Conservation (phyloP, 2,329 filamentous ascomycete genomes). For the Botryotinia globosa region DNA sequence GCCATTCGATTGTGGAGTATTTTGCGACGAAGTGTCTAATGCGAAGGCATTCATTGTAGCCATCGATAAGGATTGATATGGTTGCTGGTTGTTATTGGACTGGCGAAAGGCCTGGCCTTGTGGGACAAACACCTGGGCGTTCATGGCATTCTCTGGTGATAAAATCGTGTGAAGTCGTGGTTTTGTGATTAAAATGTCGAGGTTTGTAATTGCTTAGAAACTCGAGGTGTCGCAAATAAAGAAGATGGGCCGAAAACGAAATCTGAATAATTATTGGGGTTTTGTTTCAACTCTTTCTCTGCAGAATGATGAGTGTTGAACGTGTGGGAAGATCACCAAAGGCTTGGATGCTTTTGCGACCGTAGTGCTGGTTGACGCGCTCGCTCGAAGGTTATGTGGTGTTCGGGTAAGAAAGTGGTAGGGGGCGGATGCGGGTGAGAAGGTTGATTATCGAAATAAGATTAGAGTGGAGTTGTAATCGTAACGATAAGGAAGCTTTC, state of each 20-base stretch:
- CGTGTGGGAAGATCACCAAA: conserved; percentile 3
- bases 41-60: conserved; percentile 36
- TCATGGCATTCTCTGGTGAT: conserved; percentile 39
- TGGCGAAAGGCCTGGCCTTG: conserved; percentile 36
- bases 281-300: neutral
- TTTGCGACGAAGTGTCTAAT: conserved; percentile 28
- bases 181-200: conserved; percentile 28
- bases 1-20: conserved; percentile 26
- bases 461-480: conserved; percentile 16
- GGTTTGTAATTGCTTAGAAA: conserved; percentile 19
- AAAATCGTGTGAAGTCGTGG: conserved; percentile 27
- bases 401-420: conserved; percentile 16
- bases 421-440: conserved; percentile 20
- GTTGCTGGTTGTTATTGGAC: conserved; percentile 33
- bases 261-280: neutral
- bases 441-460: conserved; percentile 23
- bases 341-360: conserved; percentile 21
- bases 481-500: conserved; percentile 17
- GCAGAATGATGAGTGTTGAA: neutral
- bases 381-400: conserved; percentile 19
- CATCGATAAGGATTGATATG: conserved; percentile 37
- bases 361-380: conserved; percentile 19
- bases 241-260: conserved; percentile 9
- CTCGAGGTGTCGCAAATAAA: conserved; percentile 21
- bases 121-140: conserved; percentile 37